These are phyloP conservation scores for Ophiostoma tasmaniense DNA, from an alignment of 2,329 filamentous ascomycete genomes.

Conservation along the genomic window DNA sequence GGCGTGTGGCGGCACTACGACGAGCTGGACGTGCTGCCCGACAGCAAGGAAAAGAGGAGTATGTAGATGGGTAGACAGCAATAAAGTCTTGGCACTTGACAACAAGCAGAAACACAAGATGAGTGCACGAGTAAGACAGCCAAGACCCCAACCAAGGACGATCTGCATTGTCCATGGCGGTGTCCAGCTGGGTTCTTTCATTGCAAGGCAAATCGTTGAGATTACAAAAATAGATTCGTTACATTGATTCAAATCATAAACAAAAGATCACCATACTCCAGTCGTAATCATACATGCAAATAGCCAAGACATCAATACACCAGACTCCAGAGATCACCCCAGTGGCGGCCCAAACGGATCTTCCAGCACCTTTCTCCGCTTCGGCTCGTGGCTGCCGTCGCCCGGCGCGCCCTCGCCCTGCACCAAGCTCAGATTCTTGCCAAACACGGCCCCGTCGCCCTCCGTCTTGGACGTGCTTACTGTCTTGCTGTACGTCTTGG, in stretches of 20 bases:
- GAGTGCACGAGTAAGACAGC: background rate
- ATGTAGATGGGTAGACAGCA: background rate
- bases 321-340: background rate
- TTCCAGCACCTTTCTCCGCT: constrained; percentile 37
- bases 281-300: constrained; percentile 1
- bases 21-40: constrained; percentile 52
- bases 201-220: too few relatives aligned
- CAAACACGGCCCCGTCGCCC: constrained; percentile 14
- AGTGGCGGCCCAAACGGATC: constrained; percentile 42
- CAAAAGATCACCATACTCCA: background rate
- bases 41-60: background rate
- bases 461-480: constrained; percentile 26
- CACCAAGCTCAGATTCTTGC: constrained; percentile 10
- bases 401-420: constrained; percentile 23
- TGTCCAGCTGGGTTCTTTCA: background rate
- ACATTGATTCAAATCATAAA: background rate
- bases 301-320: background rate
- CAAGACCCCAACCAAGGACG: background rate
- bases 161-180: background rate
- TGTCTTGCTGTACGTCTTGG: constrained; percentile 25
- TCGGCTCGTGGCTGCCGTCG: constrained; percentile 28
- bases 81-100: background rate
- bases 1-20: constrained; percentile 67
- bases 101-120: background rate
- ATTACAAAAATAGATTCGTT: background rate